Base-by-base conservation (phyloP, 2,329 filamentous ascomycete genomes). In the Helotiales sp. region DNA sequence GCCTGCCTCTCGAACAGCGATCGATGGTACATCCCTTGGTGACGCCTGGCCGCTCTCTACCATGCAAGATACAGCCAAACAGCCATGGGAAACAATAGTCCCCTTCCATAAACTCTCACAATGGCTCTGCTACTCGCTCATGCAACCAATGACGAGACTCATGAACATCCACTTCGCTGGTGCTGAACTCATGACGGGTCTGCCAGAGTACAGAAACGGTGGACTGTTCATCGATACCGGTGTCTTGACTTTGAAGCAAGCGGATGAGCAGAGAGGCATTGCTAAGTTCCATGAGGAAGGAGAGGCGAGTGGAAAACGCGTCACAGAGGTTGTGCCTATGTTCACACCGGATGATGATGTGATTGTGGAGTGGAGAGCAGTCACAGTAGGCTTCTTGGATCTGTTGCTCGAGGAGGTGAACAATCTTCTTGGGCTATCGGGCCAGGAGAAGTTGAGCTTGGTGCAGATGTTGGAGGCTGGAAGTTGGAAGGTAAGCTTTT, bases 41-140 rank as follows among this genome's bases (percentile, higher is more conserved):
- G 95, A 99, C 71, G 93, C 95, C 24, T 99, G 95, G 95, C 90
- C 88, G 0, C 96, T 93, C 75, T 86, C 83, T 10, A 84, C 87
- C 30, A 91, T 98, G 84, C 91, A 92, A 13, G 58, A 69, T 27
- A 67, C 72, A 52, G 56, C 72, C 61, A 82, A 82, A 6, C 79
- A 86, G 63, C 81, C 85, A 0, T 91, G 89, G 88, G 89, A 93
- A 71, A 87, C 81, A 65, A 93, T 96, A 67, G 84, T 93, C 10
- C 92, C 92, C 0, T 96, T 96, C 77, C 93, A 97, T 78, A 96
- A 96, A 75, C 82, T 96, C 33, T 96, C 92, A 0, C 92, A 96
- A 73, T 97, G 93, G 93, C 86, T 97, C 55, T 91, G 89, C 50
- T 96, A 96, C 75, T 96, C 91, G 2, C 82, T 97, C 55, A 96